Percentiles rank a stretch among this genome's conserved stretches.
Conservation (phyloP, 805 yeast species). For the Spathaspora girioi region DNA sequence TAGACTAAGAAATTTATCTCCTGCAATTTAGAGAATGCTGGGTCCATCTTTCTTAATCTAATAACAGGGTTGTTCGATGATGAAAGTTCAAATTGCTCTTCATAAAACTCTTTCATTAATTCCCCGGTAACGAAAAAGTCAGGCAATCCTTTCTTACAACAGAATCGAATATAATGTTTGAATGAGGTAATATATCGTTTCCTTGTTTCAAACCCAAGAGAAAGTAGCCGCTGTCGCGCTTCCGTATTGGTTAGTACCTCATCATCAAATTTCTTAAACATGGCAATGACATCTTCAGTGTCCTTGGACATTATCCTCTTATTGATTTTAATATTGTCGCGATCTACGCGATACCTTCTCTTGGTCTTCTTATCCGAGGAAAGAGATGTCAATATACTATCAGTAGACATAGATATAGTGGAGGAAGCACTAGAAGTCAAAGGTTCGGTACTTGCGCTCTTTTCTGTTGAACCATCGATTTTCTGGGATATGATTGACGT, state of each 20-base stretch:
- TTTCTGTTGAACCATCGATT: conserved; percentile 6
- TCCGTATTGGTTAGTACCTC: conserved; percentile 12
- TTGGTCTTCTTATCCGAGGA: conserved; percentile 4
- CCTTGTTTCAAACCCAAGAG: conserved; percentile 13
- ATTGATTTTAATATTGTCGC: conserved; percentile 12
- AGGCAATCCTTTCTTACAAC: conserved; percentile 9
- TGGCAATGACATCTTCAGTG: conserved; percentile 12
- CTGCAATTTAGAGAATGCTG: conserved; percentile 13
- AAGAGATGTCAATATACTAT: background rate
- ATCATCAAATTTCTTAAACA: conserved; percentile 14
- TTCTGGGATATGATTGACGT: conserved; percentile 14
- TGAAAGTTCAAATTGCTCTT: conserved; percentile 11
- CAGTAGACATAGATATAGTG: background rate
- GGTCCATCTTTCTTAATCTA: conserved; percentile 14
- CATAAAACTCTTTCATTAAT: conserved; percentile 13
- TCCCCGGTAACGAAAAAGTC: conserved; percentile 13
- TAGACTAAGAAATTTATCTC: conserved; percentile 13
- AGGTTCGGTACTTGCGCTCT: background rate
- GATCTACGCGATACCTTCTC: conserved; percentile 10
- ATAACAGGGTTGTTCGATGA: conserved; percentile 11
- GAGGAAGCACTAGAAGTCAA: background rate
- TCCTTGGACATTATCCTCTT: conserved; percentile 13
- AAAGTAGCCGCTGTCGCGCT: conserved; percentile 10
- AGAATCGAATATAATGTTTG: conserved; percentile 13
- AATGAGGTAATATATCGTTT: conserved; percentile 13